Conservation (phyloP, 495 filamentous ascomycete species). For the Bacidia gigantensis region DNA sequence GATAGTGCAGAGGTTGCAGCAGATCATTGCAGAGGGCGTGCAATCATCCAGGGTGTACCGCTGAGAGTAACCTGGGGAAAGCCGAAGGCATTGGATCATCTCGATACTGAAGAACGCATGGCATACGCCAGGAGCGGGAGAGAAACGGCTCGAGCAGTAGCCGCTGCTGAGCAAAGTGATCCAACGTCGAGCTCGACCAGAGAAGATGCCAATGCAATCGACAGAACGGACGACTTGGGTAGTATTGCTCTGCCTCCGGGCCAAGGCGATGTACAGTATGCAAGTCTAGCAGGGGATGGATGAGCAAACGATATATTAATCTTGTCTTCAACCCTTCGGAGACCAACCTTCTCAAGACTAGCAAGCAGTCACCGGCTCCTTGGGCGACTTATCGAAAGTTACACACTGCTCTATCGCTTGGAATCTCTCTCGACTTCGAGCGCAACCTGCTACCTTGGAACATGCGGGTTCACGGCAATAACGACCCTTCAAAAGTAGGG, state of each 20-base stretch:
- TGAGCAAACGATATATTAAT: neutral
- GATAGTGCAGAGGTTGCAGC: constrained; percentile 75
- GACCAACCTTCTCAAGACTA: too few species aligned
- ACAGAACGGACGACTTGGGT: constrained; percentile 32
- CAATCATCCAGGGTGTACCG: constrained; percentile 71
- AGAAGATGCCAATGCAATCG: constrained; percentile 21
- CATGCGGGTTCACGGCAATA: too few species aligned
- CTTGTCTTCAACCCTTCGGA: too few species aligned
- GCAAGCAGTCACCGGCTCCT: too few species aligned
- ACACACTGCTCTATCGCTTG: too few species aligned
- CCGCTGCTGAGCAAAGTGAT: constrained; percentile 19
- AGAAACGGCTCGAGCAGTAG: constrained; percentile 37
- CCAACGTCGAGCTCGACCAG: constrained; percentile 17
- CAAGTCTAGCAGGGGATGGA: constrained; percentile 73
- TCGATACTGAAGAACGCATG: constrained; percentile 70
- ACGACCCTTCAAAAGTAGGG: too few species aligned
- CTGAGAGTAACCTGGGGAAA: constrained; percentile 81
- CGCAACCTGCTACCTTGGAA: too few species aligned
- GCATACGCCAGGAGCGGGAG: constrained; percentile 62
- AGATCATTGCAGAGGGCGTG: constrained; percentile 71
- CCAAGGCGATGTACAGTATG: constrained; percentile 65
- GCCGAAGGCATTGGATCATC: constrained; percentile 76
- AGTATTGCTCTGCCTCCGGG: constrained; percentile 72
- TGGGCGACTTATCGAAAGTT: too few species aligned
- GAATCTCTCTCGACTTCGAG: too few species aligned